Evolutionary conservation across 768 basidiomycete genomes (phyloP), one percentile per base, ranked within the genome.

Genomic region (Naganishia antarctica): DNA sequence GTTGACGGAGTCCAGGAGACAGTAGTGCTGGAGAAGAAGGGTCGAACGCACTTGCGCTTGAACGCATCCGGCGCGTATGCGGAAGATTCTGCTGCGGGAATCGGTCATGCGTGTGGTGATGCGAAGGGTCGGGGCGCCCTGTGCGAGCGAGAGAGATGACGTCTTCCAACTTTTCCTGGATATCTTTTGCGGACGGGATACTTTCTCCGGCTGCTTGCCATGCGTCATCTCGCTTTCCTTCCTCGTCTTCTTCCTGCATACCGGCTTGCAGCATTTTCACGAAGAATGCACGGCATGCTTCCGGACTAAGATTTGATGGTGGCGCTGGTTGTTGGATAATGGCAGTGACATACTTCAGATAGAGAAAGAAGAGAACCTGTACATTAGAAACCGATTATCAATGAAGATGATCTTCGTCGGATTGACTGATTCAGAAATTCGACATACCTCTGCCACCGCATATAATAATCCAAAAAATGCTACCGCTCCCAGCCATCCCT

Each of bases 211-310:
- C n/a, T n/a, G n/a, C n/a, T n/a, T n/a, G n/a, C n/a, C n/a, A n/a
- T n/a, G n/a, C n/a, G n/a, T n/a, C n/a, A n/a, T n/a, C n/a, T n/a
- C n/a, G 4, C 25, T 29, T 29, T 32, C 44, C 15, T 45, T 44
- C n/a, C 31, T 23, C 46, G 46, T n/a, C 32, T 5, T 32, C 11
- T 9, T 57, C 53, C 23, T 44, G 46, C 59, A 65, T 40, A 1
- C 64, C 64, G 13, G 28, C 43, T 37, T 67, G 61, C 18, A 67
- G 28, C 28, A 67, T 50, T 18, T 61, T 32, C 23, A 61, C 45
- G 49, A 67, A 63, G 23, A 63, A 25, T 9, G 31, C 26, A 6
- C 23, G 41, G 34, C 66, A 67, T 67, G 48, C 34, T 26, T 67
- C 61, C 4, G 48, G 26, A 13, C 28, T 16, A 15, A 62, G 51